Base-by-base conservation (phyloP, 2,329 filamentous ascomycete genomes). In the Fusarium austroafricanum region DNA sequence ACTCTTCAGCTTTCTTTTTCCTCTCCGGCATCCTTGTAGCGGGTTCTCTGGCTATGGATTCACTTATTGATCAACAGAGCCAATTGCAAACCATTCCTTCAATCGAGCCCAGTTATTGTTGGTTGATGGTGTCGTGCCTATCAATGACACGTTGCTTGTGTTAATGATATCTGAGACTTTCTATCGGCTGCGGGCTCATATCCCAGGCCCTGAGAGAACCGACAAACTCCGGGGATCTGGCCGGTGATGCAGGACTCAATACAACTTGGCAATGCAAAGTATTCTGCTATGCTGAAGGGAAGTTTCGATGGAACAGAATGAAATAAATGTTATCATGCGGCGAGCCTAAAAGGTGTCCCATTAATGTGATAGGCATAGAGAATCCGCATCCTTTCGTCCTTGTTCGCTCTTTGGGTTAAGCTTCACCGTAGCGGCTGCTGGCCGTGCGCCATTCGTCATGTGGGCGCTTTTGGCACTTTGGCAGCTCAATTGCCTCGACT, bases 151-250 rank as follows among this genome's bases (percentile, higher is more conserved):
- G 31, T 33, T 33, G 31, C 31, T 33, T 15, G 31, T 15, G 15
- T 35, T 8, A 35, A 35, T 35, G 15, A 35, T 17, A 35, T 15
- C 37, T 35, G 21, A 46, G 35, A 40, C 23, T 29, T 49, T 65
- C 33, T 63, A 56, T 52, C 47, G 31, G 33, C 49, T 45, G 52
- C 56, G 65, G 65, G 65, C 66, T 68, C 56, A 69, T 38, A 65
- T 58, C 42, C 69, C 65, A 62, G 61, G 52, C 61, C 52, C 29
- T 26, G 37, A 11, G 4, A 50, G 39, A 50, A 53, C 61, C 65
- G 62, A 69, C 65, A 65, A 29, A 23, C 29, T 20, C 56, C 44
- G 21, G 33, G 49, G 28, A 38, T 18, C 38, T 52, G 55, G 39
- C 39, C 61, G 39, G 52, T 52, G 51, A 47, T 39, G 61, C 26